Percentiles rank a stretch among this genome's conserved stretches.
Conservation (phyloP, 129 eudicot species). For the Lactuca sativa region DNA sequence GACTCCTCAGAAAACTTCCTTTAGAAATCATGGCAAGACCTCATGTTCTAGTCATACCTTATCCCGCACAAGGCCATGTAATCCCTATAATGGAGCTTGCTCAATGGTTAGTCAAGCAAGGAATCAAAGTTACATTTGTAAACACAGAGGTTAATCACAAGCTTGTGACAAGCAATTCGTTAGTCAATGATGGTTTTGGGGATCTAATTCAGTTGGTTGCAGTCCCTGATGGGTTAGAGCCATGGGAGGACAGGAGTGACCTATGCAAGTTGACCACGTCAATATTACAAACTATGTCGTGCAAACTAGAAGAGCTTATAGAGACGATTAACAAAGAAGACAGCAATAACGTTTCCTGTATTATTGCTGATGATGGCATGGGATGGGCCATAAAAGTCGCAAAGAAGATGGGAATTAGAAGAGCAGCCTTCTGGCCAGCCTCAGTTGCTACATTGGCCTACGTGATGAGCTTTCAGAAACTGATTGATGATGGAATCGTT, state of each 20-base stretch:
- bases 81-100: constrained; percentile 50
- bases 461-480: constrained; percentile 11
- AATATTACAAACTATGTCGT: constrained; percentile 29
- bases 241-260: constrained; percentile 39
- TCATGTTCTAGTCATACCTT: constrained; percentile 50
- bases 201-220: constrained; percentile 28
- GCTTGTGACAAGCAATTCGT: constrained; percentile 11
- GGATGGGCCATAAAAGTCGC: constrained; percentile 44
- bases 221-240: constrained; percentile 36
- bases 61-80: constrained; percentile 63
- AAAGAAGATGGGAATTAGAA: constrained; percentile 29
- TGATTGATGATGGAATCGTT: constrained; percentile 44
- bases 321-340: constrained; percentile 27
- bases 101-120: constrained; percentile 22
- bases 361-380: constrained; percentile 44
- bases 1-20: neutral
- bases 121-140: constrained; percentile 36
- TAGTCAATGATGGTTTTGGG: constrained; percentile 1
- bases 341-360: constrained; percentile 27
- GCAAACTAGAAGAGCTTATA: constrained; percentile 35
- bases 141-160: constrained; percentile 47
- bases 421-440: constrained; percentile 42
- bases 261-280: constrained; percentile 24
- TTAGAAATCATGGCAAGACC: constrained; percentile 13
- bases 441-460: constrained; percentile 33